Evolutionary conservation across 1,139 yeast genomes (phyloP).

Genomic region (Waltiozyma solani): DNA sequence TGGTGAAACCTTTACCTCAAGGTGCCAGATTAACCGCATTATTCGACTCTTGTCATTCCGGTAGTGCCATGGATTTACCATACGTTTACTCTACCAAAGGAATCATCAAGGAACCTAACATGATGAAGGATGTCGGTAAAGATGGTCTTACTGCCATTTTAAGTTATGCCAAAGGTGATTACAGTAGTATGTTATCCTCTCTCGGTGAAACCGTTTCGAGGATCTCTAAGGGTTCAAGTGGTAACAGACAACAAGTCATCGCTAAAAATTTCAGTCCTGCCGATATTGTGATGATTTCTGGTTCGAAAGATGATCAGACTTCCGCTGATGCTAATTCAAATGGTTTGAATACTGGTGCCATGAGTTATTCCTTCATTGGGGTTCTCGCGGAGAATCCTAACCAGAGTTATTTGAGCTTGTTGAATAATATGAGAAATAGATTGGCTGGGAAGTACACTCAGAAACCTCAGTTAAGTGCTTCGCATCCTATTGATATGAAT

Average conservation of each 20-base stretch:
- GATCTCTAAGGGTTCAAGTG: slow-evolving; percentile 9
- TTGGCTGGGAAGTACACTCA: slow-evolving; percentile 68
- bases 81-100: slow-evolving; percentile 89
- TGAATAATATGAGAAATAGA: slow-evolving; percentile 71
- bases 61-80: slow-evolving; percentile 84
- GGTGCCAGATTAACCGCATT: slow-evolving; percentile 86
- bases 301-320: slow-evolving; percentile 82
- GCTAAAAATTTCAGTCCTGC: slow-evolving; percentile 74
- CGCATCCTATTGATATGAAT: slow-evolving; percentile 81
- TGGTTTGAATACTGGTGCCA: slow-evolving; percentile 83
- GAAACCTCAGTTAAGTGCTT: slow-evolving; percentile 79
- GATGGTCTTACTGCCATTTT: slow-evolving; percentile 66
- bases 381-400: slow-evolving; percentile 59
- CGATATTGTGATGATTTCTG: slow-evolving; percentile 77
- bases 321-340: slow-evolving; percentile 40
- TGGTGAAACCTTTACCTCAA: slow-evolving; percentile 69
- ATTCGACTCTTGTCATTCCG: slow-evolving; percentile 90
- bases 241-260: slow-evolving; percentile 28
- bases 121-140: slow-evolving; percentile 75
- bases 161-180: slow-evolving; percentile 67
- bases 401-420: slow-evolving; percentile 67
- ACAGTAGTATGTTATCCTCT: slow-evolving; percentile 40
- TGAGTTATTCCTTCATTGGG: slow-evolving; percentile 82
- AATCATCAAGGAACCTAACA: slow-evolving; percentile 77
- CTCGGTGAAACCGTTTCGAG: slow-evolving; percentile 30